Evolutionary conservation across 495 filamentous ascomycete species (phyloP).

Genomic region (Podospora conica): DNA sequence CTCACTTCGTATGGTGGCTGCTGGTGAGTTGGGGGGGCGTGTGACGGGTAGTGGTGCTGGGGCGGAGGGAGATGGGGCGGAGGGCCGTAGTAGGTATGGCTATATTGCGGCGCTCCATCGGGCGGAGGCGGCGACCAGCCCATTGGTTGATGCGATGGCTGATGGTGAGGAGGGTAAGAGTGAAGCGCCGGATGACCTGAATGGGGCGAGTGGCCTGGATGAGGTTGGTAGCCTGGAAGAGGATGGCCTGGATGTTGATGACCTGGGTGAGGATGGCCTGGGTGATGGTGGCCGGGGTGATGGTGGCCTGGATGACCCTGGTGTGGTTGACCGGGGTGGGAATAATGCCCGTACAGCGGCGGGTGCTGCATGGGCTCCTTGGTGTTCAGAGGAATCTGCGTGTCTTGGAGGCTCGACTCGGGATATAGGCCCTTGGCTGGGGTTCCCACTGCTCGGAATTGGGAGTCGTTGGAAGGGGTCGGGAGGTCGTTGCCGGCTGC

Average conservation of each 20-base stretch:
- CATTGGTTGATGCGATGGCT: constrained; percentile 36
- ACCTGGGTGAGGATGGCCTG: constrained; percentile 24
- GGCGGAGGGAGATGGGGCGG: constrained; percentile 15
- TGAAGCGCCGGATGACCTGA: not conserved
- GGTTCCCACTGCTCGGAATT: constrained; percentile 67
- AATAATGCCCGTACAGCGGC: constrained; percentile 23
- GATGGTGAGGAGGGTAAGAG: constrained; percentile 9
- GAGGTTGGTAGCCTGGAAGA: constrained; percentile 32
- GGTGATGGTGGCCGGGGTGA: constrained; percentile 39
- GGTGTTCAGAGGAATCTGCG: constrained; percentile 44
- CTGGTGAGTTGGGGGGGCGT: constrained; percentile 8
- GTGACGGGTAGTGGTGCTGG: constrained; percentile 8
- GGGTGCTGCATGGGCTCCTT: constrained; percentile 43
- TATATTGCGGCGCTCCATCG: constrained; percentile 36
- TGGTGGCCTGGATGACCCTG: constrained; percentile 35
- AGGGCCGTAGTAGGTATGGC: constrained; percentile 29
- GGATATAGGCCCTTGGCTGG: constrained; percentile 93
- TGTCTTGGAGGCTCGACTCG: constrained; percentile 89
- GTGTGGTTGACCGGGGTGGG: not conserved
- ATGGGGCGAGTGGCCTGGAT: constrained; percentile 23
- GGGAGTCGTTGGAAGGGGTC: constrained; percentile 73
- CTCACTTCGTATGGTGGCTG: constrained; percentile 6
- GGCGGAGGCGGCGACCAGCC: constrained; percentile 66
- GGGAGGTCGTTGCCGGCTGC: constrained; percentile 65
- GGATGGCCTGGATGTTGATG: not conserved